Conservation (phyloP, 345 rosid genomes). For the Lagerstroemia speciosa region DNA sequence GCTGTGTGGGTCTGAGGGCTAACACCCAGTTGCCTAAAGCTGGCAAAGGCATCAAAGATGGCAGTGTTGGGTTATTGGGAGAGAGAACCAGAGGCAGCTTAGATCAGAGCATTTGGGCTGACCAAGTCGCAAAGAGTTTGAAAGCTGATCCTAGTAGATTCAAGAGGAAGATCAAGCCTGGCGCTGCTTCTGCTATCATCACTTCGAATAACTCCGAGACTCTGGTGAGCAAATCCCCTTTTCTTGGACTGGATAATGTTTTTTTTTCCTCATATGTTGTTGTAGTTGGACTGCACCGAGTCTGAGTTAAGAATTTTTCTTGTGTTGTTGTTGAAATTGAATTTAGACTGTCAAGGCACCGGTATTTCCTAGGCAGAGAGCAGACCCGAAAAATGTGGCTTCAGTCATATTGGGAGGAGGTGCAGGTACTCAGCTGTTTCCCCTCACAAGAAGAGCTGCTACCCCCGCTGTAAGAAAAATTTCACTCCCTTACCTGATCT, state of each 20-base stretch:
- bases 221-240: slow-evolving; percentile 32
- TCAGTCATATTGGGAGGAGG: slow-evolving; percentile 93
- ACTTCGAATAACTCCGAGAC: slow-evolving; percentile 56
- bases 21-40: slow-evolving; percentile 28
- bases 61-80: slow-evolving; percentile 46
- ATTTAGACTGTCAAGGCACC: slow-evolving; percentile 41
- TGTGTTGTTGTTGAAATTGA: background rate
- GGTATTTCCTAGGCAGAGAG: slow-evolving; percentile 39
- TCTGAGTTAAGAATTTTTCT: slow-evolving; percentile 3
- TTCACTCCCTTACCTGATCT: background rate
- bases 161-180: slow-evolving; percentile 30
- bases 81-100: slow-evolving; percentile 45
- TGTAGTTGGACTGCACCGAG: background rate
- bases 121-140: slow-evolving; percentile 25
- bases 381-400: slow-evolving; percentile 81
- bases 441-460: slow-evolving; percentile 84
- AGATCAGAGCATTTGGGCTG: slow-evolving; percentile 18
- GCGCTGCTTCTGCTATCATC: slow-evolving; percentile 50
- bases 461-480: slow-evolving; percentile 74
- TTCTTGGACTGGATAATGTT: background rate
- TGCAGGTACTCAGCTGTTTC: slow-evolving; percentile 80
- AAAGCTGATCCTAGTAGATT: slow-evolving; percentile 23
- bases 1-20: slow-evolving; percentile 33
- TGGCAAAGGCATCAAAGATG: slow-evolving; percentile 23
- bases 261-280: background rate